Base-by-base conservation (phyloP, 179 eudicot species). In the Carnegiea gigantea region DNA sequence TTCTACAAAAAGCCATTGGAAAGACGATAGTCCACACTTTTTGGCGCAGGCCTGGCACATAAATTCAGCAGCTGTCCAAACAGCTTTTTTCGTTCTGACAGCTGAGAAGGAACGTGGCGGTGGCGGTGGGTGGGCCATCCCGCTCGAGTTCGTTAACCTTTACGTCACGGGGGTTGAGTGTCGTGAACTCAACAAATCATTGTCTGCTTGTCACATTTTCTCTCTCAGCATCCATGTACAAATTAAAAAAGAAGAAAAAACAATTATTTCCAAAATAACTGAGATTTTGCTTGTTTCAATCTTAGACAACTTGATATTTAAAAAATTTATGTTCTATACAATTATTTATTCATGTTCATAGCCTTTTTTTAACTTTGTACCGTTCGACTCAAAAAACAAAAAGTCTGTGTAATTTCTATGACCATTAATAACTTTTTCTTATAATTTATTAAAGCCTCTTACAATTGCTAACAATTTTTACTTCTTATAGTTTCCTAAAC, bases 101-200 rank as follows among this genome's bases (percentile, higher is more conserved):
- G 76, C 77, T 75, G 67, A 21, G 73, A 7, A 5, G 46, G 75
- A 67, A 75, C 26, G 78, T 51, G 78, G 78, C 36, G 59, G 78
- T 51, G 78, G 78, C 36, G 59, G 13, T 75, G 15, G 46, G 28
- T 14, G 46, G 71, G 38, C n/a, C 28, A 64, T 75, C 74, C 64
- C 65, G 80, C 76, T 21, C 20, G 24, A 44, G 54, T 60, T 73
- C 78, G 75, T 82, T 78, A 73, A 75, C 28, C 51, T 78, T 78
- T 64, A 78, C 81, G 62, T 73, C 85, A 82, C 75, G 12, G 62
- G 68, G 60, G 70, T 78, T 38, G 67, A 72, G 73, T 82, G 77
- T 38, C 84, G 73, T 82, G 73, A 77, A 71, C 64, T 18, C 77
- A 73, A 82, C 84, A 18, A 20, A 57, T 30, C 33, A 5, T 59